phyloP scores from a whole-genome alignment of 257 asterid species.

The Nicotiana benthamiana region DNA sequence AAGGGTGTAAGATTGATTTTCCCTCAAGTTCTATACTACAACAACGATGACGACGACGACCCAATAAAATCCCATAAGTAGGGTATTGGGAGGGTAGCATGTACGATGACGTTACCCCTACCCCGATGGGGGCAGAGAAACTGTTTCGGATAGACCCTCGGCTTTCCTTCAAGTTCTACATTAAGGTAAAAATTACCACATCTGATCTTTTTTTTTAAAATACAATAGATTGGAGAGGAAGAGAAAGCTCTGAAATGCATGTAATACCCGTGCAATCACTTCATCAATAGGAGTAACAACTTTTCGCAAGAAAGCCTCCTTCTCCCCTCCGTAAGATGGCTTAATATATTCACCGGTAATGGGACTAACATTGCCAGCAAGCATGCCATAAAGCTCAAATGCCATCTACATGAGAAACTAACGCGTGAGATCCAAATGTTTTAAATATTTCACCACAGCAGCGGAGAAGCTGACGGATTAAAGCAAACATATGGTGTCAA shows the following conservation, averaged over 20 bases:
- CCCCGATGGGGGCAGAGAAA: no score
- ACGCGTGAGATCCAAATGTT: not conserved
- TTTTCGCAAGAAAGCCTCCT: constrained; percentile 83
- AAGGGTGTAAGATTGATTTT: not conserved
- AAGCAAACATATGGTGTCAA: not conserved
- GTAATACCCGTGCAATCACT: constrained; percentile 80
- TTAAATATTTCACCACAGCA: not conserved
- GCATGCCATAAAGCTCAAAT: constrained; percentile 94
- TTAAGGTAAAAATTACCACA: not conserved
- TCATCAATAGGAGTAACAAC: constrained; percentile 94
- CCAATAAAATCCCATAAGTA: no score
- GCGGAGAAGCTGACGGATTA: not conserved
- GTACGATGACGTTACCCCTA: no score
- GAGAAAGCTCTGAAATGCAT: not conserved
- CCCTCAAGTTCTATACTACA: not conserved
- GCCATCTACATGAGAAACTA: constrained; percentile 58
- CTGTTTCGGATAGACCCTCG: no score
- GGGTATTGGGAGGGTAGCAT: no score
- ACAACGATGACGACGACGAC: no score
- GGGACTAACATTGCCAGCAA: constrained; percentile 95
- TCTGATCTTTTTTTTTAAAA: not conserved
- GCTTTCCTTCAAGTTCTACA: not conserved
- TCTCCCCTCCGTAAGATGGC: constrained; percentile 99
- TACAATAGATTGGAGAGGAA: not conserved
- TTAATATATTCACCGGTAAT: constrained; percentile 95